Evolutionary conservation across 768 basidiomycete species (phyloP).

Genomic region (Calocera cornea): DNA sequence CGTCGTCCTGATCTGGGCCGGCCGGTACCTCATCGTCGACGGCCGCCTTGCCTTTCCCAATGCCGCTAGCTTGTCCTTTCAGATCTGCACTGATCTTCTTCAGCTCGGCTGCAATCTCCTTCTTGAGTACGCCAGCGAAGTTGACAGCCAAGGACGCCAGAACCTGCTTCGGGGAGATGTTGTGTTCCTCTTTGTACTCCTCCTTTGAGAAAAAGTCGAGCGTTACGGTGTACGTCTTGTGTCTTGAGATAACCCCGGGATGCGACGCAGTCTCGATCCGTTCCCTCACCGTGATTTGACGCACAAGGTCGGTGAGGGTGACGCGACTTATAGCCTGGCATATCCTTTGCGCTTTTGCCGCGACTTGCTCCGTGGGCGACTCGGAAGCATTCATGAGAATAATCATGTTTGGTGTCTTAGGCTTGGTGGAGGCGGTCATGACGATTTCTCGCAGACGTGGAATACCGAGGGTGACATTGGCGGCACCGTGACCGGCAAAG

Average conservation of each 20-base stretch:
- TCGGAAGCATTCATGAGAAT: slow-evolving; percentile 48
- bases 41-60: slow-evolving; percentile 63
- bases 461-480: slow-evolving; percentile 97
- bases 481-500: slow-evolving; percentile 97
- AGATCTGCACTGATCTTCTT: slow-evolving; percentile 69
- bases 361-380: slow-evolving; percentile 41
- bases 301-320: slow-evolving; percentile 76
- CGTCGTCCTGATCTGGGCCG: slow-evolving; percentile 37
- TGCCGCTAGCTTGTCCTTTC: slow-evolving; percentile 60
- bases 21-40: slow-evolving; percentile 26
- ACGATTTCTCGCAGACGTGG: slow-evolving; percentile 97
- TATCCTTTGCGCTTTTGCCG: slow-evolving; percentile 37
- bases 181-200: slow-evolving; percentile 76
- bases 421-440: slow-evolving; percentile 93
- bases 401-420: slow-evolving; percentile 94
- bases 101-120: slow-evolving; percentile 75
- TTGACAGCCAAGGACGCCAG: slow-evolving; percentile 53
- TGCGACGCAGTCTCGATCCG: slow-evolving; percentile 42
- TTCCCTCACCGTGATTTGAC: slow-evolving; percentile 71
- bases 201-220: slow-evolving; percentile 74
- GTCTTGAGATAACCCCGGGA: slow-evolving; percentile 43
- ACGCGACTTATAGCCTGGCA: slow-evolving; percentile 81
- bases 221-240: slow-evolving; percentile 65
- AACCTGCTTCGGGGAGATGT: slow-evolving; percentile 57
- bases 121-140: slow-evolving; percentile 70